phyloP scores from a whole-genome alignment of 1,139 yeast species.

The Suhomyces wounanorum region DNA sequence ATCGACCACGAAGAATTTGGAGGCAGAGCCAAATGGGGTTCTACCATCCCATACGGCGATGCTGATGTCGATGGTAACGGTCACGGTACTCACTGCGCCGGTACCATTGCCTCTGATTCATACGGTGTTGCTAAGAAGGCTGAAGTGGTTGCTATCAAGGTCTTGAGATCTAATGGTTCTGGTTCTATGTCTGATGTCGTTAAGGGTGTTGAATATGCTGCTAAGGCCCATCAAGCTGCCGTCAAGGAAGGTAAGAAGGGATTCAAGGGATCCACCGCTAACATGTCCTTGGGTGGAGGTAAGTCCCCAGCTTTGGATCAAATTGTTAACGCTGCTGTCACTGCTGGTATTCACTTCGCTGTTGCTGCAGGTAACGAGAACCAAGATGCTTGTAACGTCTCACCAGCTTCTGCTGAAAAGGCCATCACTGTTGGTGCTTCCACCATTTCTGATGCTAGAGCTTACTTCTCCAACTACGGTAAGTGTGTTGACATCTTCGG shows the following conservation, averaged over 20 bases:
- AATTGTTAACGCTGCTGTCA: slow-evolving; percentile 83
- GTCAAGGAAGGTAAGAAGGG: slow-evolving; percentile 60
- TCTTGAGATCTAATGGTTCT: slow-evolving; percentile 72
- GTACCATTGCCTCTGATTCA: slow-evolving; percentile 72
- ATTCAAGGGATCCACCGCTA: slow-evolving; percentile 83
- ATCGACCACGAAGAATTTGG: slow-evolving; percentile 78
- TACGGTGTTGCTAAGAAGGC: slow-evolving; percentile 84
- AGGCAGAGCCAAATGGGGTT: slow-evolving; percentile 94
- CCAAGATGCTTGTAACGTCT: slow-evolving; percentile 80
- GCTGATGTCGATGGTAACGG: slow-evolving; percentile 89
- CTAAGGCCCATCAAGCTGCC: slow-evolving; percentile 60
- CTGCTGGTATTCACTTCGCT: slow-evolving; percentile 79
- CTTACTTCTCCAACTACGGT: slow-evolving; percentile 82
- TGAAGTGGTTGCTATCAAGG: slow-evolving; percentile 74
- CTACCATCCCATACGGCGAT: slow-evolving; percentile 84
- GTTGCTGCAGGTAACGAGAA: slow-evolving; percentile 91
- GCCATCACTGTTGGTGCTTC: slow-evolving; percentile 86
- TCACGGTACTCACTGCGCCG: slow-evolving; percentile 92
- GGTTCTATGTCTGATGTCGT: slow-evolving; percentile 82
- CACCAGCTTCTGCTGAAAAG: slow-evolving; percentile 77
- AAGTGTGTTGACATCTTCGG: slow-evolving; percentile 84
- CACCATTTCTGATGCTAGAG: slow-evolving; percentile 71
- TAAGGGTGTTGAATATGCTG: slow-evolving; percentile 80
- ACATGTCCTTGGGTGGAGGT: slow-evolving; percentile 91
- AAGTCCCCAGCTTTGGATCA: slow-evolving; percentile 77